phyloP scores from a whole-genome alignment of 257 asterid species.

The Penstemon barbatus region DNA sequence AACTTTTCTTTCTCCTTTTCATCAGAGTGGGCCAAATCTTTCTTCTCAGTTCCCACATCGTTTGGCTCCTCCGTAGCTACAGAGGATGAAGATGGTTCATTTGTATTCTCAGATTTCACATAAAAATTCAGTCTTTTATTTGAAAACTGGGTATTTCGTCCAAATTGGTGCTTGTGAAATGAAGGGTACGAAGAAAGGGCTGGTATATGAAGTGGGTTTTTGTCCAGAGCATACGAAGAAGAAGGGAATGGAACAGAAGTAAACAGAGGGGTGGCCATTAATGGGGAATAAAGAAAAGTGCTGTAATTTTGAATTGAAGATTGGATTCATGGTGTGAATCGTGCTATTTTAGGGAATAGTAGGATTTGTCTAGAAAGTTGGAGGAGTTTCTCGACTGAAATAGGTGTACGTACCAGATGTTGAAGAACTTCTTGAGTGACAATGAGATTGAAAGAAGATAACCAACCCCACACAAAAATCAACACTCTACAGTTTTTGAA shows the following conservation, averaged over 20 bases:
- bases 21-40: constrained; percentile 30
- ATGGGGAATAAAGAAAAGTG: constrained; percentile 9
- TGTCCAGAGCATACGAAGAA: constrained; percentile 33
- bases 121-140: constrained; percentile 46
- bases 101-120: constrained; percentile 52
- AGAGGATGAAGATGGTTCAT: constrained; percentile 49
- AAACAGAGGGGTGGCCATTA: constrained; percentile 56
- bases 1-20: constrained; percentile 48
- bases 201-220: constrained; percentile 22
- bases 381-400: constrained; percentile 46
- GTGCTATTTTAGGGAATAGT: constrained; percentile 26
- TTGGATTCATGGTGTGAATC: constrained; percentile 9
- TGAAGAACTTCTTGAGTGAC: no score
- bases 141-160: constrained; percentile 28
- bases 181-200: constrained; percentile 25
- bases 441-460: constrained; percentile 12
- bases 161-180: constrained; percentile 31
- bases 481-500: neutral
- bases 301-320: constrained; percentile 9
- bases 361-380: constrained; percentile 56
- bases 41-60: constrained; percentile 31
- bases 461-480: constrained; percentile 29
- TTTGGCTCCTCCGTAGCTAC: constrained; percentile 51
- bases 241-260: constrained; percentile 39
- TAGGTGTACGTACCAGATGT: constrained; percentile 27